Conservation (phyloP, 352 stramenopile genomes). For the Chloridella minuta region DNA sequence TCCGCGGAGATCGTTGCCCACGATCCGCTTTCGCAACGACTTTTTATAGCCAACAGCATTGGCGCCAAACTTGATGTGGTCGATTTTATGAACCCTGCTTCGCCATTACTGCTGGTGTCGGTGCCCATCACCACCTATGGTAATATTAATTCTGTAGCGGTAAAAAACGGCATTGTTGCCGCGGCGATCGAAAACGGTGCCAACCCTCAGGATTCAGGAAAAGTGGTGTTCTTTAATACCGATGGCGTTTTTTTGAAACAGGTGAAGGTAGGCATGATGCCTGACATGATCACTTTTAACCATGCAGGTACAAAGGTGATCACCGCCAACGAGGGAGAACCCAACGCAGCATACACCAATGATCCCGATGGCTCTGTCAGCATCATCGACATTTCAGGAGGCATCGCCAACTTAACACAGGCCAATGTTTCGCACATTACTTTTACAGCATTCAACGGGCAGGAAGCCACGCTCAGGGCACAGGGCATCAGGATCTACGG, state of each 20-base stretch:
- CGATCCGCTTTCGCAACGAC: not conserved
- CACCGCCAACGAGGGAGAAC: not conserved
- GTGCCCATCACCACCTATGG: not conserved
- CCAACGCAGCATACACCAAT: not conserved
- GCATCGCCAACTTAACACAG: not conserved
- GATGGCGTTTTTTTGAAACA: conserved; percentile 1
- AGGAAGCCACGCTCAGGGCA: not conserved
- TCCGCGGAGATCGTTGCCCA: not conserved
- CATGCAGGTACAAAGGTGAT: not conserved
- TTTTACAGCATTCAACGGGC: not conserved
- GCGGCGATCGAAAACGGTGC: not conserved
- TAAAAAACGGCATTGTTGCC: not conserved
- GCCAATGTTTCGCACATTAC: not conserved
- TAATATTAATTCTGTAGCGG: not conserved
- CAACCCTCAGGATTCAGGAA: not conserved
- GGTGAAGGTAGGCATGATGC: not conserved
- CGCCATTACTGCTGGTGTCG: not conserved
- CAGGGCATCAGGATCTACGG: not conserved
- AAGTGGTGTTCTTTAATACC: not conserved
- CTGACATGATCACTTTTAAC: not conserved
- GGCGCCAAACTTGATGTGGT: not conserved
- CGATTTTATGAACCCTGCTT: not conserved
- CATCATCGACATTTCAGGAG: not conserved
- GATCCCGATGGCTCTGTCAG: not conserved
- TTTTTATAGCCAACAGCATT: not conserved